Percentiles rank a stretch among this genome's conserved stretches.
Conservation (phyloP, 2,329 filamentous ascomycete genomes). For the Chalaropsis ovoidea region DNA sequence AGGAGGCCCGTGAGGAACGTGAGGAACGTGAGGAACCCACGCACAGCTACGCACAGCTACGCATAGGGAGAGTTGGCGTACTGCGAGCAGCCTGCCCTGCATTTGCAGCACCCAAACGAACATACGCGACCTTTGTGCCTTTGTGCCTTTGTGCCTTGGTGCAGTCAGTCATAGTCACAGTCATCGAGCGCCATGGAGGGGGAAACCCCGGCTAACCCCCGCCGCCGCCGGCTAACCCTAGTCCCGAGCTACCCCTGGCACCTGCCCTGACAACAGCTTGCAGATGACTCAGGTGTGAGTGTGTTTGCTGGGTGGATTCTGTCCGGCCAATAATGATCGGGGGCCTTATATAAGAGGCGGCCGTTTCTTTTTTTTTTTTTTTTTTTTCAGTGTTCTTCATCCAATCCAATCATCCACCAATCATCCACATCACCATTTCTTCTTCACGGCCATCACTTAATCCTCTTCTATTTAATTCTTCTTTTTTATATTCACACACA, state of each 20-base stretch:
- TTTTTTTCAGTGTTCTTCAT: too few relatives aligned
- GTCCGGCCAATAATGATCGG: neutral
- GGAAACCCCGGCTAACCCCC: neutral
- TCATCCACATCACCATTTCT: neutral
- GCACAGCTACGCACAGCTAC: too few relatives aligned
- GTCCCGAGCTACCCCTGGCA: neutral
- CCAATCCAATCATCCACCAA: neutral
- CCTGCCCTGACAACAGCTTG: neutral
- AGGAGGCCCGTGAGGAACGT: constrained; percentile 6
- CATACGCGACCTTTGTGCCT: neutral
- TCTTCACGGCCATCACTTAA: constrained; percentile 1
- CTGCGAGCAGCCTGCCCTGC: neutral
- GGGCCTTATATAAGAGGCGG: neutral
- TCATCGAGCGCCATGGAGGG: neutral
- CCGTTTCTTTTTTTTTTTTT: neutral
- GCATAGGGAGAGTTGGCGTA: constrained; percentile 1
- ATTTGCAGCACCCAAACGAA: neutral
- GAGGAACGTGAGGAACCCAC: neutral
- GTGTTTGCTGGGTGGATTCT: neutral
- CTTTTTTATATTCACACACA: neutral
- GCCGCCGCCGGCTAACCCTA: neutral
- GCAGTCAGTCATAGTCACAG: neutral
- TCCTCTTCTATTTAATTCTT: neutral
- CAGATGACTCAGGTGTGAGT: constrained; percentile 9
- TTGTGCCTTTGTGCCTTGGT: too few relatives aligned